Evolutionary conservation across 2,329 filamentous ascomycete genomes (phyloP).

Genomic region (Paradendryphiella salina): DNA sequence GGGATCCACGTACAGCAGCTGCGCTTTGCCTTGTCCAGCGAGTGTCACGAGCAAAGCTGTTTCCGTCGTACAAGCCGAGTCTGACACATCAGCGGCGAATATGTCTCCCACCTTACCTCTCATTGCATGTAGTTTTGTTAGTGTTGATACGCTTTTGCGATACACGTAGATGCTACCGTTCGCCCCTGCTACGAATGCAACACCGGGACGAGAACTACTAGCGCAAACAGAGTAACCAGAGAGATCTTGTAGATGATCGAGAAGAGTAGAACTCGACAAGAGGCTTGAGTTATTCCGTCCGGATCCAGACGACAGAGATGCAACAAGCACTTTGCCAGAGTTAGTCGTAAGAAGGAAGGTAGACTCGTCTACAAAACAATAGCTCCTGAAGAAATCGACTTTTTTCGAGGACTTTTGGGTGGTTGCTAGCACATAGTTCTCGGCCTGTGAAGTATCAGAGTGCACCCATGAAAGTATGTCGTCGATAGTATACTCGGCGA

Average conservation of each 20-base stretch:
- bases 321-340: constrained; percentile 59
- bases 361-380: constrained; percentile 62
- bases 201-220: constrained; percentile 40
- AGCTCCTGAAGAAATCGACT: constrained; percentile 59
- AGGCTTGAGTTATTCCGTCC: background rate
- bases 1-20: constrained; percentile 32
- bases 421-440: background rate
- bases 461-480: constrained; percentile 27
- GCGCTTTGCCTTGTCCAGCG: constrained; percentile 44
- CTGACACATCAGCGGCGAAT: constrained; percentile 28
- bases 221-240: constrained; percentile 55
- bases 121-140: constrained; percentile 34
- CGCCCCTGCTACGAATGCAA: constrained; percentile 54
- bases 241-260: constrained; percentile 46
- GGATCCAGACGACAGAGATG: constrained; percentile 14
- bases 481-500: constrained; percentile 33
- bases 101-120: constrained; percentile 49
- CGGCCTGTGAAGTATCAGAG: background rate
- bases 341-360: constrained; percentile 63
- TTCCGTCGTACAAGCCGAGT: constrained; percentile 8
- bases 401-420: constrained; percentile 28
- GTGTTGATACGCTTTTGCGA: constrained; percentile 10
- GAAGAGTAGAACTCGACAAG: constrained; percentile 30
- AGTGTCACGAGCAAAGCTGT: constrained; percentile 46
- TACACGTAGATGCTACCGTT: constrained; percentile 52